A percentile compares a stretch with the other conserved stretches of the same genome.
These are phyloP conservation scores for Ulota crispa DNA, from an alignment of 225 moss, liverwort and hornwort species.

Conservation along the genomic window DNA sequence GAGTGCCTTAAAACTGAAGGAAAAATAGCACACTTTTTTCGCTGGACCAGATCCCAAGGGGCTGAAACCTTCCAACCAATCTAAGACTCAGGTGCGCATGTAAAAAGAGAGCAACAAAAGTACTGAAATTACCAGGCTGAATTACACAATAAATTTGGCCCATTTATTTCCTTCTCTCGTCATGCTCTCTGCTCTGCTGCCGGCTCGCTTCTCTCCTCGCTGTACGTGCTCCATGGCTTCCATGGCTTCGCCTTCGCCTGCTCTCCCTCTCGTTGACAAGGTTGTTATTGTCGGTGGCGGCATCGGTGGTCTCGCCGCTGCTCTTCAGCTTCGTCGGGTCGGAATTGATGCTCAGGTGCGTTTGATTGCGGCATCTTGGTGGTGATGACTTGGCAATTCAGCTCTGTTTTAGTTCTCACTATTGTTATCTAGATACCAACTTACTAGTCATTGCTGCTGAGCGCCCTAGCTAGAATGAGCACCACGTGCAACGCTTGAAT, in stretches of 20 bases:
- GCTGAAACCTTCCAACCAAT: neutral
- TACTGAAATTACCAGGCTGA: no score
- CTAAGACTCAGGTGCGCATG: neutral
- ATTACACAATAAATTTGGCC: no score
- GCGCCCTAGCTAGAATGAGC: neutral
- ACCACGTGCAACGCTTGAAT: neutral
- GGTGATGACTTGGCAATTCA: neutral
- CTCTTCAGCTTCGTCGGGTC: conserved; percentile 44
- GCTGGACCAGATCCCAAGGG: neutral
- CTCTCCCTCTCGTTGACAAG: conserved; percentile 37
- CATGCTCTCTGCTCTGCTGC: conserved; percentile 18
- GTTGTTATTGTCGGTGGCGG: conserved; percentile 58
- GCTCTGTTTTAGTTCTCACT: neutral
- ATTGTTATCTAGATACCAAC: neutral
- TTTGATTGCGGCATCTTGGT: neutral
- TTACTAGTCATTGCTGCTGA: neutral
- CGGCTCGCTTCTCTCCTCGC: conserved; percentile 14
- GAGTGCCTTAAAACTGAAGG: neutral
- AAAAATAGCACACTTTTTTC: neutral
- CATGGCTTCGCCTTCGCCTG: conserved; percentile 13
- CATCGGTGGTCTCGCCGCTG: conserved; percentile 50
- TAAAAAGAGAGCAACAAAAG: no score
- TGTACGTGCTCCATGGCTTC: conserved; percentile 24
- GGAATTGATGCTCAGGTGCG: conserved; percentile 57
- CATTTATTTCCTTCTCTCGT: neutral